A percentile compares a stretch with the other conserved stretches of the same genome.
These are phyloP conservation scores for Theileria orientalis DNA, from an alignment of 169 alveolate species.

Conservation along the genomic window DNA sequence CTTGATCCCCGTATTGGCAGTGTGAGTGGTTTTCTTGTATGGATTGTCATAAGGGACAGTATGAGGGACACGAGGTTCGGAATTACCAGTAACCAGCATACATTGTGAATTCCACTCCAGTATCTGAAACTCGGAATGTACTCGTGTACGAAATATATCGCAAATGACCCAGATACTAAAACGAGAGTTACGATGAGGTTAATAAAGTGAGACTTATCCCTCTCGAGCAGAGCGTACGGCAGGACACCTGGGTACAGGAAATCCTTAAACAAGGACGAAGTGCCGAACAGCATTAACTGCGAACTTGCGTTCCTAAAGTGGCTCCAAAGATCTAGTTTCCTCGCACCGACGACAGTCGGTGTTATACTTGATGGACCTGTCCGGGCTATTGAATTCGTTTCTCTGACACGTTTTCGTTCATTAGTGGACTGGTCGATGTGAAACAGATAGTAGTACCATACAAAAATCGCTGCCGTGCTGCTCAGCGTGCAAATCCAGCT, in stretches of 20 bases:
- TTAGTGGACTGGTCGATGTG: too few relatives aligned
- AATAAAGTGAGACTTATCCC: constrained; percentile 22
- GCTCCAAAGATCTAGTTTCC: too few relatives aligned
- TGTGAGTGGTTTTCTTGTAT: not conserved
- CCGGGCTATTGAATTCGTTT: not conserved
- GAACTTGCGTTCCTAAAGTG: too few relatives aligned
- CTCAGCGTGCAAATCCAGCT: not conserved
- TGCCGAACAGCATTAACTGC: too few relatives aligned
- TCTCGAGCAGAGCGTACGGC: constrained; percentile 39
- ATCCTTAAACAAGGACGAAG: not conserved
- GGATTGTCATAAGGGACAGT: not conserved
- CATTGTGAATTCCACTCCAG: not conserved
- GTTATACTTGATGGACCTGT: not conserved
- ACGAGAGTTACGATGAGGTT: constrained; percentile 15
- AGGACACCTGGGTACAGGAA: constrained; percentile 30
- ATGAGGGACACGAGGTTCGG: not conserved
- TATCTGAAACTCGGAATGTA: not conserved
- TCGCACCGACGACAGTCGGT: too few relatives aligned
- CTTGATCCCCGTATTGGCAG: not conserved
- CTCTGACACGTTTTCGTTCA: too few relatives aligned
- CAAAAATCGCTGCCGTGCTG: not conserved
- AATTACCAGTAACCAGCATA: constrained; percentile 19
- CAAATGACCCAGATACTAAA: not conserved
- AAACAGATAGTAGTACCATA: not conserved
- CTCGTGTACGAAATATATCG: not conserved